Percentiles rank a stretch among this genome's conserved stretches.
Conservation (phyloP, 2,329 filamentous ascomycete species). For the Claviceps spartinae region DNA sequence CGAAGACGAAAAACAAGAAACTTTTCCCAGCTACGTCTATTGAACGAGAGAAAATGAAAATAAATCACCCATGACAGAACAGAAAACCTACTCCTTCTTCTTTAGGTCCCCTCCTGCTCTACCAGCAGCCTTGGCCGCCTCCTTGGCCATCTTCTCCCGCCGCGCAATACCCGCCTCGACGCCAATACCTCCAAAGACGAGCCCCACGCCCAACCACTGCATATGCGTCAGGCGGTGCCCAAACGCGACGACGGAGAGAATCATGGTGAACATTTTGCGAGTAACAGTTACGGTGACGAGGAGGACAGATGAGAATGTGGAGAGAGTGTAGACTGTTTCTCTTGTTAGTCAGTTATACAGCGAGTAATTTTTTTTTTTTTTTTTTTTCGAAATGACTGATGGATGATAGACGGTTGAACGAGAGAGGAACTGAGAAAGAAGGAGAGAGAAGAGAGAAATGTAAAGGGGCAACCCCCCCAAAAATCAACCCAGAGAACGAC, state of each 20-base stretch:
- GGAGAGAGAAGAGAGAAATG: too few species aligned
- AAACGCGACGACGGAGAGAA: constrained; percentile 87
- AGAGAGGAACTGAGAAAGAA: too few species aligned
- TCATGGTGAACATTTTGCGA: constrained; percentile 98
- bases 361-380: too few species aligned
- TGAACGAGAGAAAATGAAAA: not conserved
- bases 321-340: constrained; percentile 60
- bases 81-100: constrained; percentile 16
- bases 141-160: constrained; percentile 72
- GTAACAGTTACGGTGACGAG: constrained; percentile 96
- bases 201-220: constrained; percentile 83
- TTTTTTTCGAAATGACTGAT: not conserved
- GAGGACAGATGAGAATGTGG: constrained; percentile 80
- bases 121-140: constrained; percentile 37
- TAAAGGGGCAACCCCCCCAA: too few species aligned
- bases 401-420: too few species aligned
- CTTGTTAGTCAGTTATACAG: not conserved
- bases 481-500: too few species aligned
- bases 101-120: constrained; percentile 8
- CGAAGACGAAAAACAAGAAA: too few species aligned
- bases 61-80: not conserved
- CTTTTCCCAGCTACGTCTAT: too few species aligned
- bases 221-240: constrained; percentile 75
- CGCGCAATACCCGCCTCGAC: constrained; percentile 74
- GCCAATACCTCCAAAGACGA: constrained; percentile 93